These are phyloP conservation scores for Esteya vermicola DNA, from an alignment of 2,329 filamentous ascomycete genomes.

Conservation along the genomic window DNA sequence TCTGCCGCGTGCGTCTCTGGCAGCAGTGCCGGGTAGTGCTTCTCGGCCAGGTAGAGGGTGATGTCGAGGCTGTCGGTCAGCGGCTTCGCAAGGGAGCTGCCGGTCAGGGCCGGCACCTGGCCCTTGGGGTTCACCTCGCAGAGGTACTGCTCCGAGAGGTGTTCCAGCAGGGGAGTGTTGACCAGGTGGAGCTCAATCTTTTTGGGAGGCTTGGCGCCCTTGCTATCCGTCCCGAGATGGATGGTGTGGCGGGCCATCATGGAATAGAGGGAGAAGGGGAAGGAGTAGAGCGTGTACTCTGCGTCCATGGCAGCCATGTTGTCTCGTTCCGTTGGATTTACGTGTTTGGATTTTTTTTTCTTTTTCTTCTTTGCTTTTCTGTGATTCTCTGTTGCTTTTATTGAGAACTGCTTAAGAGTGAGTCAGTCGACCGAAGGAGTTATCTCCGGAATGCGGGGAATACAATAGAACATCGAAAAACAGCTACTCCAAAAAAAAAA, in stretches of 20 bases:
- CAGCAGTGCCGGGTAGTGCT: neutral
- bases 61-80: constrained; percentile 1
- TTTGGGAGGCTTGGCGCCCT: neutral
- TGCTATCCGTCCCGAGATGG: neutral
- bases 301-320: too few relatives aligned
- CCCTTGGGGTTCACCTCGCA: constrained; percentile 4
- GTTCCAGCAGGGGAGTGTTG: neutral
- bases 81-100: neutral
- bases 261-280: constrained; percentile 1
- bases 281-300: constrained; percentile 1
- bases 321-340: too few relatives aligned
- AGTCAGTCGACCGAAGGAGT: too few relatives aligned
- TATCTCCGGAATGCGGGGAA: too few relatives aligned
- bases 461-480: too few relatives aligned
- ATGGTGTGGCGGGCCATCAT: constrained; percentile 1
- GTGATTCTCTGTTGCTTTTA: too few relatives aligned
- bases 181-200: neutral
- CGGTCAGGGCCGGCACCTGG: constrained; percentile 1
- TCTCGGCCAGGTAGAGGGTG: neutral
- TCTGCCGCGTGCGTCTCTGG: neutral
- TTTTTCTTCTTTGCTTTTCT: too few relatives aligned
- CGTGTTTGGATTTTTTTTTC: too few relatives aligned
- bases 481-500: too few relatives aligned
- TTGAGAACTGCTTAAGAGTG: too few relatives aligned
- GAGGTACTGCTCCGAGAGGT: constrained; percentile 4